phyloP scores from a whole-genome alignment of 75 land plant genomes.

The Chamaecyparis obtusa region DNA sequence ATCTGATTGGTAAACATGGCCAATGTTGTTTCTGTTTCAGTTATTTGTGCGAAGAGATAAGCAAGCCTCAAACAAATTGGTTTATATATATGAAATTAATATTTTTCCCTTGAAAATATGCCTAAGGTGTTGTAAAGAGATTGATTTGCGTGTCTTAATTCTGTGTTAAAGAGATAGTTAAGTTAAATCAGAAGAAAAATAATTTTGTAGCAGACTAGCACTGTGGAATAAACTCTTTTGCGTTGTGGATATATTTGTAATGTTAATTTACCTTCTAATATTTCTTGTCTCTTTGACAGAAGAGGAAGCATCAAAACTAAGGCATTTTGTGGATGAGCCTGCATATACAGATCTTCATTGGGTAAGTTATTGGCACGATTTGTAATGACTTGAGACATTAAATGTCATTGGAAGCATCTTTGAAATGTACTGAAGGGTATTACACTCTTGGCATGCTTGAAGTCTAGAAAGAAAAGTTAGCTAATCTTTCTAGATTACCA shows the following conservation, averaged over 20 bases:
- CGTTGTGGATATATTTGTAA: neutral
- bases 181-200: neutral
- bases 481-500: too few relatives aligned
- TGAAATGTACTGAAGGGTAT: neutral
- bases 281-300: slow-evolving; percentile 47
- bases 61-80: neutral
- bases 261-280: neutral
- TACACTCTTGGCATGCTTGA: too few relatives aligned
- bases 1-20: neutral
- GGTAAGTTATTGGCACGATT: slow-evolving; percentile 37
- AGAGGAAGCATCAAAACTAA: slow-evolving; percentile 72
- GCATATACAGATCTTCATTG: slow-evolving; percentile 90
- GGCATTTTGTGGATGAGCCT: slow-evolving; percentile 82
- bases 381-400: neutral
- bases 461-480: too few relatives aligned
- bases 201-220: neutral
- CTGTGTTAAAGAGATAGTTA: neutral
- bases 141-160: neutral
- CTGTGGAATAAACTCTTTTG: neutral
- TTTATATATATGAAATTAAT: too few relatives aligned
- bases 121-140: neutral
- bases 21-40: neutral
- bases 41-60: neutral
- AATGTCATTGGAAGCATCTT: neutral
- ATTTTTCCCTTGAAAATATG: neutral